phyloP scores from a whole-genome alignment of 495 filamentous ascomycete genomes.

The Hyaloscypha variabilis region DNA sequence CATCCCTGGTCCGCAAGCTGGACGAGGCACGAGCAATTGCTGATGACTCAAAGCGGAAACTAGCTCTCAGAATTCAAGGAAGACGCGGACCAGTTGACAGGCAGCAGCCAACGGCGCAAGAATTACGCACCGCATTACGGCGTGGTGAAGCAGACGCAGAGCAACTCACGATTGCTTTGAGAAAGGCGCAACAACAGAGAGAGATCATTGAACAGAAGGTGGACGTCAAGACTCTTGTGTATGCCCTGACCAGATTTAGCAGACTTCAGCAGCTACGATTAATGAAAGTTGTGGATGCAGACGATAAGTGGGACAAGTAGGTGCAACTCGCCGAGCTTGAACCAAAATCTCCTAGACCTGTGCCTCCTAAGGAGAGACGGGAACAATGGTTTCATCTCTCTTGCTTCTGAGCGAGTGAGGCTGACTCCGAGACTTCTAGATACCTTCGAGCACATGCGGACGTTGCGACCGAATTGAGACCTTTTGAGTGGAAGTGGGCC shows the following conservation, averaged over 20 bases:
- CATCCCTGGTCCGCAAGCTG: slow-evolving; percentile 9
- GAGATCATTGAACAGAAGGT: slow-evolving; percentile 9
- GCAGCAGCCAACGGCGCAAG: slow-evolving; percentile 1
- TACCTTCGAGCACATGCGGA: slow-evolving; percentile 9
- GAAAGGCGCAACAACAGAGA: slow-evolving; percentile 20
- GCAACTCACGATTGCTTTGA: slow-evolving; percentile 34
- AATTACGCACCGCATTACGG: slow-evolving; percentile 7
- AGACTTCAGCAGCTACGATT: slow-evolving; percentile 61
- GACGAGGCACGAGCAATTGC: slow-evolving; percentile 5
- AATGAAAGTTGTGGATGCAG: slow-evolving; percentile 59
- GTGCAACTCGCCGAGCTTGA: no score
- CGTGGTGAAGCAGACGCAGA: slow-evolving; percentile 33
- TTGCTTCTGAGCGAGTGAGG: background rate
- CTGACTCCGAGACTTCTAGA: background rate
- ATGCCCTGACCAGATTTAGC: slow-evolving; percentile 55
- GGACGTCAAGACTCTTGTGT: slow-evolving; percentile 4
- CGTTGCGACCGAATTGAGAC: slow-evolving; percentile 11
- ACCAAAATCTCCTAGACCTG: no score
- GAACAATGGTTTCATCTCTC: no score
- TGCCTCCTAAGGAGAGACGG: no score
- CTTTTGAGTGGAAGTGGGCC: slow-evolving; percentile 57
- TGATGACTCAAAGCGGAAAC: background rate
- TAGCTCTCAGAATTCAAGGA: background rate
- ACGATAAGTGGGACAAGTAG: slow-evolving; percentile 11
- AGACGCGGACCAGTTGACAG: slow-evolving; percentile 1